phyloP scores from a whole-genome alignment of 2,329 filamentous ascomycete genomes.

The Hypoxylon sp. region DNA sequence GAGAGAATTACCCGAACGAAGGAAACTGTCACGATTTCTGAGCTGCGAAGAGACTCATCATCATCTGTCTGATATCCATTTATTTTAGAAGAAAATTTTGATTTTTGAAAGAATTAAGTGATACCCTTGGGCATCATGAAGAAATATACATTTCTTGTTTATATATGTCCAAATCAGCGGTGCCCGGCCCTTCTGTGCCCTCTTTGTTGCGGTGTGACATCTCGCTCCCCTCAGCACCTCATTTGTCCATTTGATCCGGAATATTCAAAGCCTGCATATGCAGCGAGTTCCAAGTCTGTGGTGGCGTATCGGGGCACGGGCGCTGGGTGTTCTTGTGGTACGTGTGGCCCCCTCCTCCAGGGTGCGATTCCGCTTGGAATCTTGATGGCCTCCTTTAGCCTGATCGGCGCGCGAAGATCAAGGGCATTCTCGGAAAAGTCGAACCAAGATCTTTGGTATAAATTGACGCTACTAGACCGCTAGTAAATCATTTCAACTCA shows the following conservation, averaged over 20 bases:
- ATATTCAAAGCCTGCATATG: slow-evolving; percentile 41
- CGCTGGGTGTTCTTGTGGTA: slow-evolving; percentile 12
- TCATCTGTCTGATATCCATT: slow-evolving; percentile 42
- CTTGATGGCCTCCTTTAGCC: slow-evolving; percentile 4
- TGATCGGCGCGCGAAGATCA: slow-evolving; percentile 13
- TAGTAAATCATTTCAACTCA: background rate
- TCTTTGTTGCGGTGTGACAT: slow-evolving; percentile 42
- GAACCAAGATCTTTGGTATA: background rate
- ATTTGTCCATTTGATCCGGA: slow-evolving; percentile 37
- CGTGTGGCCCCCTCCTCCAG: slow-evolving; percentile 11
- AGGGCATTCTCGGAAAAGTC: background rate
- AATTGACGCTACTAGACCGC: slow-evolving; percentile 4
- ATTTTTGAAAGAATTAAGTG: slow-evolving; percentile 29
- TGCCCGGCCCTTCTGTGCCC: slow-evolving; percentile 7
- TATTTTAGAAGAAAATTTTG: slow-evolving; percentile 33
- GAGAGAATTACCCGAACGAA: slow-evolving; percentile 34
- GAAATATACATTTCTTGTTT: slow-evolving; percentile 36
- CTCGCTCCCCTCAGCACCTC: slow-evolving; percentile 15
- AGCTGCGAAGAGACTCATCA: slow-evolving; percentile 37
- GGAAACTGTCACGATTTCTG: slow-evolving; percentile 38
- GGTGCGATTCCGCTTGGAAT: slow-evolving; percentile 6
- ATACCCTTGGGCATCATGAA: slow-evolving; percentile 44
- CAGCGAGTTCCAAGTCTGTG: slow-evolving; percentile 25
- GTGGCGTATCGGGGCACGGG: slow-evolving; percentile 6
- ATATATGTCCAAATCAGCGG: slow-evolving; percentile 24